Conservation (phyloP, 1,284 basidiomycete genomes). For the Apiotrichum brassicae region DNA sequence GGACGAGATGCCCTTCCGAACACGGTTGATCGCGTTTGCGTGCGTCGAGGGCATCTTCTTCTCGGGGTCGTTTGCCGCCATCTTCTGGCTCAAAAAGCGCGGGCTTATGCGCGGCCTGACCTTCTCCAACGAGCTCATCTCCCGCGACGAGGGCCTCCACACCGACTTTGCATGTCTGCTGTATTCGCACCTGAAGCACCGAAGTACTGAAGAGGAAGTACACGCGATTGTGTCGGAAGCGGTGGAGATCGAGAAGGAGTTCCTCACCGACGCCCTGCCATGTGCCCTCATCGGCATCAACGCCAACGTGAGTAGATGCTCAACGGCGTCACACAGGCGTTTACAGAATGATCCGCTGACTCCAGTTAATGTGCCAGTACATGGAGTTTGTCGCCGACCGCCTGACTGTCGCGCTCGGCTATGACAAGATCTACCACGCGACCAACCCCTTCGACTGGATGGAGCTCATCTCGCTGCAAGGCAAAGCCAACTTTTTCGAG, state of each 20-base stretch:
- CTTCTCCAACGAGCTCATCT: slow-evolving; percentile 93
- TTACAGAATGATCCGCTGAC: too few species aligned
- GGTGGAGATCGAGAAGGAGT: slow-evolving; percentile 73
- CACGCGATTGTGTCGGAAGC: slow-evolving; percentile 68
- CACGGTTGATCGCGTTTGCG: slow-evolving; percentile 86
- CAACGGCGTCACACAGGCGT: slow-evolving; percentile 63
- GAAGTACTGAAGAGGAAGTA: slow-evolving; percentile 70
- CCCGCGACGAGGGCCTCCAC: slow-evolving; percentile 93
- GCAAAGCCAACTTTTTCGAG: slow-evolving; percentile 48
- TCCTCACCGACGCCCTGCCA: slow-evolving; percentile 58
- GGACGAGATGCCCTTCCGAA: slow-evolving; percentile 66
- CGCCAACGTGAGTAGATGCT: slow-evolving; percentile 43
- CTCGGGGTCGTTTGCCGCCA: slow-evolving; percentile 87
- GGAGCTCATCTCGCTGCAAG: slow-evolving; percentile 83
- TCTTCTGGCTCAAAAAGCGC: slow-evolving; percentile 98
- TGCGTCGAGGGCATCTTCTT: slow-evolving; percentile 98
- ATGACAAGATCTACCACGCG: slow-evolving; percentile 65
- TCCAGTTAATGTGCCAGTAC: slow-evolving; percentile 80
- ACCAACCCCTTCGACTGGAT: slow-evolving; percentile 74
- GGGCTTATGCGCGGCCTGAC: slow-evolving; percentile 97
- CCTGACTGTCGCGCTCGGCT: slow-evolving; percentile 73
- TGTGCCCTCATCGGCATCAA: slow-evolving; percentile 53
- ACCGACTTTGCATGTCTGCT: slow-evolving; percentile 66
- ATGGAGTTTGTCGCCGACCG: slow-evolving; percentile 93
- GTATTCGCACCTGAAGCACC: slow-evolving; percentile 67